Conservation (phyloP, 192 early-diverging fungal species). For the Linnemannia zychae region DNA sequence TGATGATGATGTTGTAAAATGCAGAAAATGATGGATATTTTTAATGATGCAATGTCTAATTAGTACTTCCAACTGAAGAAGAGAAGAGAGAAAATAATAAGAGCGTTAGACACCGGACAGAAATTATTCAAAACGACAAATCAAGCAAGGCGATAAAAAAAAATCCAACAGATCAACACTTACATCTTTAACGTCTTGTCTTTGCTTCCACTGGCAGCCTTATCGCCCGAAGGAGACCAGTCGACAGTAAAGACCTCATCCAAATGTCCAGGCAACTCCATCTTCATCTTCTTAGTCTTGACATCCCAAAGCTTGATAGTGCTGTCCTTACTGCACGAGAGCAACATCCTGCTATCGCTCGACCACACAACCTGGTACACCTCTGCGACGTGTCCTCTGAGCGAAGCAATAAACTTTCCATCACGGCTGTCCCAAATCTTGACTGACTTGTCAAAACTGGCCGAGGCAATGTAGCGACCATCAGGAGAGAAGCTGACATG, state of each 20-base stretch:
- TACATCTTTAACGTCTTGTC: constrained; percentile 94
- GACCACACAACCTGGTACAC: constrained; percentile 98
- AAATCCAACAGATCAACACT: constrained; percentile 12
- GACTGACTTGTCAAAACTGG: constrained; percentile 96
- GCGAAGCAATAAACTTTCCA: constrained; percentile 92
- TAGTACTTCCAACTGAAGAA: constrained; percentile 25
- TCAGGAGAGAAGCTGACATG: constrained; percentile 96
- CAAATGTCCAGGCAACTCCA: constrained; percentile 95
- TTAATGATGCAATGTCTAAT: constrained; percentile 8
- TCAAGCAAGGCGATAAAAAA: background rate
- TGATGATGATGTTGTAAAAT: background rate
- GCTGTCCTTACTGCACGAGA: constrained; percentile 92
- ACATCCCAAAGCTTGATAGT: constrained; percentile 96
- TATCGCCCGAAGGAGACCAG: constrained; percentile 94
- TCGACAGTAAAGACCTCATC: constrained; percentile 96
- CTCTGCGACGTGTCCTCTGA: constrained; percentile 95
- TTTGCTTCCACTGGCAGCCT: constrained; percentile 94
- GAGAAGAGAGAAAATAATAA: background rate
- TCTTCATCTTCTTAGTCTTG: constrained; percentile 90
- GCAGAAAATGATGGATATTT: background rate
- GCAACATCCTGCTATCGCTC: constrained; percentile 91
- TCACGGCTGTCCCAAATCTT: constrained; percentile 96
- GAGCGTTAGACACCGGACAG: background rate
- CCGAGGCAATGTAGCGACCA: constrained; percentile 89
- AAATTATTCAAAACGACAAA: background rate